Evolutionary conservation across 1,139 yeast species (phyloP).

Genomic region (Debaryomyces fabryi): DNA sequence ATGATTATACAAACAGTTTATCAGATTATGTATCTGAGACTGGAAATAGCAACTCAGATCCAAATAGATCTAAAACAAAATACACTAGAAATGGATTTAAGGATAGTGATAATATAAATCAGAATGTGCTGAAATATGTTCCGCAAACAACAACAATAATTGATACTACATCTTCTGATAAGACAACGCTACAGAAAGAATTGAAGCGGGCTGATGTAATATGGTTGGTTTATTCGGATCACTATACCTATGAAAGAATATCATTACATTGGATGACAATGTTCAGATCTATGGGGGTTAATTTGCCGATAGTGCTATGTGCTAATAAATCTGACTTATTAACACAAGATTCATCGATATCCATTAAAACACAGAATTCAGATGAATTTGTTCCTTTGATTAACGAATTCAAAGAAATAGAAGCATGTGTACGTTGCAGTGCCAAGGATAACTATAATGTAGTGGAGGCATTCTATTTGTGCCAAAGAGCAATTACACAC

Average conservation of each 20-base stretch:
- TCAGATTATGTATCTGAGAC: constrained; percentile 20
- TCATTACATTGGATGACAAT: constrained; percentile 93
- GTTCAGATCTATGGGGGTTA: constrained; percentile 89
- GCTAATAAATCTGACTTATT: constrained; percentile 75
- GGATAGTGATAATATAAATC: constrained; percentile 10
- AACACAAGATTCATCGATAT: constrained; percentile 20
- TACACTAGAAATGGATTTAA: constrained; percentile 8
- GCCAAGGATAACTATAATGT: constrained; percentile 81
- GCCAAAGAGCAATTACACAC: constrained; percentile 89
- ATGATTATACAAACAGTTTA: constrained; percentile 39
- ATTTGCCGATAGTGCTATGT: constrained; percentile 86
- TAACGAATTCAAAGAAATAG: constrained; percentile 91
- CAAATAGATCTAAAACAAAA: neutral
- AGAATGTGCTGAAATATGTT: constrained; percentile 43
- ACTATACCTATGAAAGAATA: constrained; percentile 89
- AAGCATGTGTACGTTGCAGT: constrained; percentile 85
- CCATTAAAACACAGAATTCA: constrained; percentile 41
- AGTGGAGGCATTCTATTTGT: constrained; percentile 85
- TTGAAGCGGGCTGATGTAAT: constrained; percentile 86
- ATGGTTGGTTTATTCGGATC: constrained; percentile 91
- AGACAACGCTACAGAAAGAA: constrained; percentile 64
- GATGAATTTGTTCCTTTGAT: constrained; percentile 87
- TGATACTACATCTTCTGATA: constrained; percentile 77
- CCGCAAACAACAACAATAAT: constrained; percentile 73
- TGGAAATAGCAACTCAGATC: constrained; percentile 4